These are phyloP conservation scores for Fusarium xyrophilum DNA, from an alignment of 2,329 filamentous ascomycete genomes.

Conservation along the genomic window DNA sequence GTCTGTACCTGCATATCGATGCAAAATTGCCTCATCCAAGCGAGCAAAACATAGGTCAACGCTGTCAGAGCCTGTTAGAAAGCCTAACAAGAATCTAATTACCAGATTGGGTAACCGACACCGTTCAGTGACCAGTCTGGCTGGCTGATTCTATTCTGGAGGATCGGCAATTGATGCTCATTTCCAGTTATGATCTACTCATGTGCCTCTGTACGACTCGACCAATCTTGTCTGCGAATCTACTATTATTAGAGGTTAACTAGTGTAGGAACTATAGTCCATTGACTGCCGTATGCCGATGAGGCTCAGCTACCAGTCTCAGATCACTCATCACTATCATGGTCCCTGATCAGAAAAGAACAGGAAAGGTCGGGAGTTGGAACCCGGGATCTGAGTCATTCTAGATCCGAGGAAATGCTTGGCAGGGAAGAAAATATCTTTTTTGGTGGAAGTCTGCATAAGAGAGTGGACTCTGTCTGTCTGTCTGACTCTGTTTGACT, in stretches of 20 bases:
- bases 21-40: constrained; percentile 10
- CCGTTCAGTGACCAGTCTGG: constrained; percentile 20
- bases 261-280: background rate
- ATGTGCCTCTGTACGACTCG: background rate
- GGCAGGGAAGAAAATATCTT: constrained; percentile 13
- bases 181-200: background rate
- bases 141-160: constrained; percentile 8
- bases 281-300: constrained; percentile 6
- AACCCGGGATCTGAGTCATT: constrained; percentile 22
- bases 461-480: background rate
- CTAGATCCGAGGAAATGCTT: constrained; percentile 14
- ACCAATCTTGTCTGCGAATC: background rate
- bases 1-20: constrained; percentile 12
- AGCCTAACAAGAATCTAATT: background rate
- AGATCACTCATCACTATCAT: constrained; percentile 1
- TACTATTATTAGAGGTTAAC: background rate
- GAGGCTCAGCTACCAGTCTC: constrained; percentile 13
- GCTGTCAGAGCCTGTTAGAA: background rate
- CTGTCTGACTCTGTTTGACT: background rate
- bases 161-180: constrained; percentile 15
- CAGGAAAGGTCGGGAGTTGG: background rate
- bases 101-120: constrained; percentile 12
- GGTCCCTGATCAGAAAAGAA: background rate
- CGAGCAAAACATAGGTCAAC: background rate
- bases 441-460: constrained; percentile 1